phyloP scores from a whole-genome alignment of 1,139 yeast genomes.

The Debaryomyces udenii region DNA sequence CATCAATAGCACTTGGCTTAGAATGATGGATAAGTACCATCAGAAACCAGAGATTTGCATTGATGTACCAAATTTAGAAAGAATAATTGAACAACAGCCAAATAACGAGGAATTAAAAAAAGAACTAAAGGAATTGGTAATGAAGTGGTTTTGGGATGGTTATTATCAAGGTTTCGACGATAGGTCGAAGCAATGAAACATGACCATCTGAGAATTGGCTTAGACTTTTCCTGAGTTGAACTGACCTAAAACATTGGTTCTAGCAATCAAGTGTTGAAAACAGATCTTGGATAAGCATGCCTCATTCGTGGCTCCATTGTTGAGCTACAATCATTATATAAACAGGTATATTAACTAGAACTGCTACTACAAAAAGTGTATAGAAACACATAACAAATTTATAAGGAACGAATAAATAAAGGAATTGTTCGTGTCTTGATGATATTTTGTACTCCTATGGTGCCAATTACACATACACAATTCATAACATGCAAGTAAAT shows the following conservation, averaged over 20 bases:
- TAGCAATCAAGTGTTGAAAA: too few species aligned
- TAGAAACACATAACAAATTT: not conserved
- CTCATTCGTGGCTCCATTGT: too few species aligned
- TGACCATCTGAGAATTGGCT: too few species aligned
- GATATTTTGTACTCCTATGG: not conserved
- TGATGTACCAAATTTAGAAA: slow-evolving; percentile 17
- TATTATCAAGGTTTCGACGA: slow-evolving; percentile 25
- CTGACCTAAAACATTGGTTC: too few species aligned
- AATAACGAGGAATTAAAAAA: slow-evolving; percentile 20
- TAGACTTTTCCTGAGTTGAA: too few species aligned
- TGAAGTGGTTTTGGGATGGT: slow-evolving; percentile 42
- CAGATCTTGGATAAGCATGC: too few species aligned
- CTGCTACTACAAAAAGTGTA: too few species aligned
- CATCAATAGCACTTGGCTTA: slow-evolving; percentile 13
- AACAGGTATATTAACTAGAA: too few species aligned
- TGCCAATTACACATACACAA: not conserved
- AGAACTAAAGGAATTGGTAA: slow-evolving; percentile 29
- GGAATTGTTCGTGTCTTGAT: not conserved
- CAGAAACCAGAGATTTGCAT: slow-evolving; percentile 1
- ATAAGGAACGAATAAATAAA: not conserved
- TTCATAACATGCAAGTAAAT: not conserved
- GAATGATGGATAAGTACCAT: slow-evolving; percentile 12
- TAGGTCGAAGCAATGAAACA: not conserved
- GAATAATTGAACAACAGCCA: slow-evolving; percentile 18
- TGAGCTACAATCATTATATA: too few species aligned